Evolutionary conservation across 2,329 filamentous ascomycete species (phyloP), one percentile per base, ranked within the genome.

Genomic region (Zymoseptoria pseudotritici): DNA sequence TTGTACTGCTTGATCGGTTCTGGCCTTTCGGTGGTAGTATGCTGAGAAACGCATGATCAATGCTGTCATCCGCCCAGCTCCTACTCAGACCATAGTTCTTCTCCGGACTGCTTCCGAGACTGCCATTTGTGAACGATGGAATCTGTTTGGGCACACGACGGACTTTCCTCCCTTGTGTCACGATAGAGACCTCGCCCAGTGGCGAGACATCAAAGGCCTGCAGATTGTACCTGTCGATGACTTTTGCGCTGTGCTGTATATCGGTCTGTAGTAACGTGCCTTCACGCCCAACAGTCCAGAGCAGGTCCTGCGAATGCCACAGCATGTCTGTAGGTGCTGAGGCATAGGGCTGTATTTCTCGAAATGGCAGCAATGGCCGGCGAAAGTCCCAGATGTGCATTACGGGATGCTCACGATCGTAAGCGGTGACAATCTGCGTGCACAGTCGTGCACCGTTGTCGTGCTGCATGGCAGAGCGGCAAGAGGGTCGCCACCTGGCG

Each of bases 371-470:
- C 65, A 80, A 77, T 5, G 84, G 83, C 36, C 85, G 78, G 46
- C 83, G 80, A 63, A 87, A 79, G 70, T 87, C 85, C 85, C 85
- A 87, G 3, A 87, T 73, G 66, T 87, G 85, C 57, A 86, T 75
- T 36, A 81, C 75, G 0, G 84, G 79, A 68, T 86, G 82, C 63
- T 84, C 80, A 56, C 82, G 78, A 67, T 86, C 82, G 69, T 87
- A 87, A 4, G 82, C 81, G 2, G 84, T 85, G 49, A 83, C 82
- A 24, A 87, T 69, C 66, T 87, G 84, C 9, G 82, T 86, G 60
- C 82, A 84, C 66, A 85, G 82, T 74, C 82, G 83, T 50, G 78
- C 77, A 31, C 80, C 80, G 26, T 78, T 75, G 36, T 80, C 79
- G 26, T 79, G 73, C 22, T 76, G 75, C 59, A 83, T 80, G 19